phyloP scores from a whole-genome alignment of 495 filamentous ascomycete genomes.

The Penicillium crystallinum region DNA sequence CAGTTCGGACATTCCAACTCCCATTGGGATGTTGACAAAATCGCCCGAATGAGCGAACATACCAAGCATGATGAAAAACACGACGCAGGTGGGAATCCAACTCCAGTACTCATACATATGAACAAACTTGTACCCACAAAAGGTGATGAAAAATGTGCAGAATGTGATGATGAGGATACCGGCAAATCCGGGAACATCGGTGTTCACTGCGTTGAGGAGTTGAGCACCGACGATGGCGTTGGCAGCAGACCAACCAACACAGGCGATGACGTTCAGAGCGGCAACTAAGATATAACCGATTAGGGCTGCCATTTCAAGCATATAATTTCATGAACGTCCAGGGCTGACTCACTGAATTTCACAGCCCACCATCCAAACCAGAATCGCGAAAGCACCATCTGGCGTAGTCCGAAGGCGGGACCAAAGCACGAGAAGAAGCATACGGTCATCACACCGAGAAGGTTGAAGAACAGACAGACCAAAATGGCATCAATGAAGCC shows the following conservation, averaged over 20 bases:
- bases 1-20: conserved; percentile 54
- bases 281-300: conserved; percentile 47
- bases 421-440: conserved; percentile 80
- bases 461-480: conserved; percentile 72
- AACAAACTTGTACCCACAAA: conserved; percentile 78
- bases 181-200: conserved; percentile 63
- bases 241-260: conserved; percentile 70
- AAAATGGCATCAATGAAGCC: conserved; percentile 76
- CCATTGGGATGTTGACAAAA: conserved; percentile 64
- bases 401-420: conserved; percentile 69
- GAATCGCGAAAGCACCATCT: conserved; percentile 82
- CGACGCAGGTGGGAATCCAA: conserved; percentile 71
- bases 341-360: conserved; percentile 58
- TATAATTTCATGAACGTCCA: background rate
- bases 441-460: conserved; percentile 67
- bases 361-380: conserved; percentile 72
- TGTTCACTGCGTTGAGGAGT: conserved; percentile 71
- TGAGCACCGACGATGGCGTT: conserved; percentile 82
- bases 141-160: conserved; percentile 63
- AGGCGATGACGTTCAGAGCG: conserved; percentile 69
- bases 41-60: conserved; percentile 69
- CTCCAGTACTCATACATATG: conserved; percentile 75
- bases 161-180: conserved; percentile 74
- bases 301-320: background rate
- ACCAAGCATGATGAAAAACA: conserved; percentile 73